phyloP scores from a whole-genome alignment of 345 rosid species.

The Lepidium africanum region DNA sequence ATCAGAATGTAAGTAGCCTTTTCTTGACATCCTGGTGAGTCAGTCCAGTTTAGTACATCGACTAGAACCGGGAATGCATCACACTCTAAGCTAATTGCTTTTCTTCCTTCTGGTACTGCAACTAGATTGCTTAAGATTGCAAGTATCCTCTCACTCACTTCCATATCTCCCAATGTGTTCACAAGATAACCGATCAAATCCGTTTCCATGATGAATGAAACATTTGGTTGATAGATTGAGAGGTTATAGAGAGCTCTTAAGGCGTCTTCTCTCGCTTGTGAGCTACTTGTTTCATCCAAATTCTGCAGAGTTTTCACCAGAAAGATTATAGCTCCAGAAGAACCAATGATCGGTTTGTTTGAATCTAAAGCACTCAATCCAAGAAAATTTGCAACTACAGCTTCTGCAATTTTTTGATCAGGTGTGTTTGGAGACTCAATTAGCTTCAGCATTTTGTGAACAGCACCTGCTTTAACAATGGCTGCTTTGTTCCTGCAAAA shows the following conservation, averaged over 20 bases:
- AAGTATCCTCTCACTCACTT: conserved; percentile 79
- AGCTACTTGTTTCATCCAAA: conserved; percentile 28
- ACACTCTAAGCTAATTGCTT: conserved; percentile 43
- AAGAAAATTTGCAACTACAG: conserved; percentile 82
- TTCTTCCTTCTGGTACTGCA: conserved; percentile 77
- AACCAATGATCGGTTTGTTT: conserved; percentile 83
- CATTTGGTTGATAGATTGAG: conserved; percentile 56
- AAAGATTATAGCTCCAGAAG: conserved; percentile 81
- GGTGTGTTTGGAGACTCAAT: conserved; percentile 52
- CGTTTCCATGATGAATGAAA: conserved; percentile 53
- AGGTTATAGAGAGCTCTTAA: conserved; percentile 84
- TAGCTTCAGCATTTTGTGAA: conserved; percentile 85
- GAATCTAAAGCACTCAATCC: conserved; percentile 89
- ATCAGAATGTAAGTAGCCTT: conserved; percentile 74
- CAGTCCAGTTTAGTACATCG: conserved; percentile 87
- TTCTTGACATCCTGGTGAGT: conserved; percentile 90
- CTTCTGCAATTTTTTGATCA: conserved; percentile 55
- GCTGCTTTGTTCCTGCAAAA: conserved; percentile 92
- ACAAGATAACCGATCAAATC: conserved; percentile 51
- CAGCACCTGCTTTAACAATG: conserved; percentile 94
- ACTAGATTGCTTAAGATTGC: conserved; percentile 75
- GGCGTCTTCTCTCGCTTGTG: conserved; percentile 83
- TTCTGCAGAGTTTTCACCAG: conserved; percentile 55
- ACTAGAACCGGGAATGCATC: conserved; percentile 73
- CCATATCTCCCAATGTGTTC: conserved; percentile 78